phyloP scores from a whole-genome alignment of 2,329 filamentous ascomycete genomes.

The Phyllosticta citriasiana region DNA sequence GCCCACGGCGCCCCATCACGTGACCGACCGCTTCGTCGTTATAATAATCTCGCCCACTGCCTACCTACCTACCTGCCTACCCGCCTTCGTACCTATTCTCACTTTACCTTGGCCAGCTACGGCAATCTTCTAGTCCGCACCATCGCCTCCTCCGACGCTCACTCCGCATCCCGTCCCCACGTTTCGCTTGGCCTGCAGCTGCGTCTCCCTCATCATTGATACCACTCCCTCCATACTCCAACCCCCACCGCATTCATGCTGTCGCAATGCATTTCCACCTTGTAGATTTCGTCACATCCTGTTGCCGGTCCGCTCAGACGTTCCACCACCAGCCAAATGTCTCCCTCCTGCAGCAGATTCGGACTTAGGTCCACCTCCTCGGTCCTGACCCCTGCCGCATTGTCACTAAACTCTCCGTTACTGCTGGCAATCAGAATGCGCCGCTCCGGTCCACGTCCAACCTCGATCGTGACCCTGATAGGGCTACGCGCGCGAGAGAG shows the following conservation, averaged over 20 bases:
- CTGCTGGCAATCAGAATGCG: slow-evolving; percentile 54
- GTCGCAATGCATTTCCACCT: slow-evolving; percentile 38
- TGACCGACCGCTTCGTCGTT: neutral
- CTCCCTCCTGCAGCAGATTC: slow-evolving; percentile 39
- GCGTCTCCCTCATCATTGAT: slow-evolving; percentile 16
- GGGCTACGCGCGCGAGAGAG: slow-evolving; percentile 31
- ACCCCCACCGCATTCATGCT: slow-evolving; percentile 32
- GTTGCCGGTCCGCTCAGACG: slow-evolving; percentile 53
- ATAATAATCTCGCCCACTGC: no score
- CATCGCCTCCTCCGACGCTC: neutral
- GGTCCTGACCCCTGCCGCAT: slow-evolving; percentile 53
- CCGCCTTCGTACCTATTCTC: no score
- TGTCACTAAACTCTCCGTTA: slow-evolving; percentile 67
- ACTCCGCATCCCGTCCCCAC: neutral
- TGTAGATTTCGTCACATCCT: slow-evolving; percentile 40
- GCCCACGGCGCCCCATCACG: neutral
- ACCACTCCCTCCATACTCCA: slow-evolving; percentile 37
- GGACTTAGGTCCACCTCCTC: slow-evolving; percentile 67
- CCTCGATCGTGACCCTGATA: slow-evolving; percentile 63
- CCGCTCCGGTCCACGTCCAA: slow-evolving; percentile 60
- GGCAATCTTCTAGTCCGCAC: neutral
- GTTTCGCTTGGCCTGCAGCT: neutral
- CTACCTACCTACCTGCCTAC: no score
- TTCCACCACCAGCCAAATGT: slow-evolving; percentile 75
- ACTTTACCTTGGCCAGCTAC: neutral